phyloP scores from a whole-genome alignment of 2,329 filamentous ascomycete species.

The Dactylellina drechsleri region DNA sequence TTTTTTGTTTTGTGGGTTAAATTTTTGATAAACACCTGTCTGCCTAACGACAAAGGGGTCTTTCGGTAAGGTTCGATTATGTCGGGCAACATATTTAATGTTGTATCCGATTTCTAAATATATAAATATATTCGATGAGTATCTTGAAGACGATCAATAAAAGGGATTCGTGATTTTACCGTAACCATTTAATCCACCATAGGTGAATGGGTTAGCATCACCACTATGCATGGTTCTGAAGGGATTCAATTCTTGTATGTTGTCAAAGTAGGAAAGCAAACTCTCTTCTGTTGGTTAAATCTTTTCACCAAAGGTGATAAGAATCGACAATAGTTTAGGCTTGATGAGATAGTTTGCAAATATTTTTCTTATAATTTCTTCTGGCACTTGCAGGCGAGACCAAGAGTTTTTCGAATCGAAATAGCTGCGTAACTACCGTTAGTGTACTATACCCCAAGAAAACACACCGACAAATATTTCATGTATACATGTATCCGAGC shows the following conservation, averaged over 20 bases:
- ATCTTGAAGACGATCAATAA: no score
- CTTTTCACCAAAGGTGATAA: constrained; percentile 19
- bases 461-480: no score
- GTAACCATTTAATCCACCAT: constrained; percentile 8
- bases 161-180: not conserved
- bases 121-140: not conserved
- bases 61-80: constrained; percentile 15
- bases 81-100: constrained; percentile 26
- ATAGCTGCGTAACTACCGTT: not conserved
- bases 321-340: constrained; percentile 17
- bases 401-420: constrained; percentile 31
- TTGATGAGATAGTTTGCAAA: constrained; percentile 8
- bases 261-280: constrained; percentile 19
- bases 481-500: no score
- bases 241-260: constrained; percentile 17
- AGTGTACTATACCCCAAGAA: not conserved
- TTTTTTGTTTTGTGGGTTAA: constrained; percentile 7
- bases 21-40: constrained; percentile 21
- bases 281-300: constrained; percentile 18
- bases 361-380: constrained; percentile 16
- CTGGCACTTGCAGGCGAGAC: constrained; percentile 13
- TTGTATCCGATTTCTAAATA: constrained; percentile 16
- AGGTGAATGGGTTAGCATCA: not conserved
- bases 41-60: constrained; percentile 24
- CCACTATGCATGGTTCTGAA: not conserved